Evolutionary conservation across 2,329 filamentous ascomycete species (phyloP).

Genomic region (Trichoderma gracile): DNA sequence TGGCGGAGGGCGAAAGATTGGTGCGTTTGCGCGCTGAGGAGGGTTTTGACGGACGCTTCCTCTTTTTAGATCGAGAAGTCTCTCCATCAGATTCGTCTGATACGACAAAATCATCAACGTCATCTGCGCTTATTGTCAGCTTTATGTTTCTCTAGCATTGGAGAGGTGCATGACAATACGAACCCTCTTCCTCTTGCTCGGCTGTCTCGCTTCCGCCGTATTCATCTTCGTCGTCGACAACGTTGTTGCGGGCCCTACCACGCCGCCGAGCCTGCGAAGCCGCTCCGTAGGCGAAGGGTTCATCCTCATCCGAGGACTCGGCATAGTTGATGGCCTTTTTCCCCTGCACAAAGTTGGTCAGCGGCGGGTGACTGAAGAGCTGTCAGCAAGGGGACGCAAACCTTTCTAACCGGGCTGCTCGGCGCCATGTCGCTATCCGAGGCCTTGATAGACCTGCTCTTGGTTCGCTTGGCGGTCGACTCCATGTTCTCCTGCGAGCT

Average conservation of each 20-base stretch:
- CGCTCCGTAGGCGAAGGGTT: constrained; percentile 60
- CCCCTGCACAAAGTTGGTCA: constrained; percentile 38
- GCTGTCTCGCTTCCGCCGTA: constrained; percentile 65
- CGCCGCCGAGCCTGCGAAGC: constrained; percentile 44
- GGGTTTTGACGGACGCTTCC: constrained; percentile 65
- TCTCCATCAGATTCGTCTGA: constrained; percentile 79
- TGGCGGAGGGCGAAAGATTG: constrained; percentile 49
- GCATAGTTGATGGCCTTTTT: constrained; percentile 73
- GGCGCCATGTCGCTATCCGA: constrained; percentile 41
- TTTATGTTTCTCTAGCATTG: neutral
- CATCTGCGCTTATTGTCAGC: constrained; percentile 47
- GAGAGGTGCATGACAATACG: neutral
- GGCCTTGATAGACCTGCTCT: neutral
- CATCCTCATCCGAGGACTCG: constrained; percentile 80
- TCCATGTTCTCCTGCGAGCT: constrained; percentile 68
- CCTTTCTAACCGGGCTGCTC: constrained; percentile 81
- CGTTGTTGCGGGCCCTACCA: constrained; percentile 53
- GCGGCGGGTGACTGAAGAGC: neutral
- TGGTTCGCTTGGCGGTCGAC: constrained; percentile 32
- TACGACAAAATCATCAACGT: constrained; percentile 85
- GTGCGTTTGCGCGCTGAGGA: constrained; percentile 62
- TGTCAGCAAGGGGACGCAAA: constrained; percentile 40
- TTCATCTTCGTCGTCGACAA: constrained; percentile 67
- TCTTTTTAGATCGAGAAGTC: constrained; percentile 63
- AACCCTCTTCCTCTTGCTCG: constrained; percentile 63